phyloP scores from a whole-genome alignment of 2,329 filamentous ascomycete genomes.

The Stagonosporopsis vannaccii region DNA sequence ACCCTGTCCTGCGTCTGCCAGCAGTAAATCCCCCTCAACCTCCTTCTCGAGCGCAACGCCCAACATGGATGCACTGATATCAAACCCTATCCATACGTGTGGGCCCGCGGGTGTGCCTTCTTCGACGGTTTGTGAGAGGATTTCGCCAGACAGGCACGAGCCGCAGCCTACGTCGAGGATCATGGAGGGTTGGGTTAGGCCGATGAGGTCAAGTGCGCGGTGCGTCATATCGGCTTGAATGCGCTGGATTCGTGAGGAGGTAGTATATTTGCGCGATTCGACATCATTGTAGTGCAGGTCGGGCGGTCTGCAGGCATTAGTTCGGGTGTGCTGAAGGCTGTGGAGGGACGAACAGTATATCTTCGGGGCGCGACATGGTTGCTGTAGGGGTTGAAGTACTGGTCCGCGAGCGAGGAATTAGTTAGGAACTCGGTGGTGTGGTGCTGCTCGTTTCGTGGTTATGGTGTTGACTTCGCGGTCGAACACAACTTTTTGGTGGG shows the following conservation, averaged over 20 bases:
- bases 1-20: slow-evolving; percentile 94
- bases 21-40: slow-evolving; percentile 89
- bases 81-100: slow-evolving; percentile 97
- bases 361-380: slow-evolving; percentile 96
- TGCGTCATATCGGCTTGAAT: slow-evolving; percentile 96
- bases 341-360: slow-evolving; percentile 73
- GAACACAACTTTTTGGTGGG: slow-evolving; percentile 33
- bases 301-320: slow-evolving; percentile 69
- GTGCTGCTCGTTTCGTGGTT: background rate
- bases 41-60: slow-evolving; percentile 90
- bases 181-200: slow-evolving; percentile 78
- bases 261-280: slow-evolving; percentile 97
- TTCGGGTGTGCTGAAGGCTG: slow-evolving; percentile 14
- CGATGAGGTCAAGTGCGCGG: slow-evolving; percentile 88
- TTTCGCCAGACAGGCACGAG: slow-evolving; percentile 92
- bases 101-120: slow-evolving; percentile 74
- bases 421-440: background rate
- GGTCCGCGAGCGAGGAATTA: background rate
- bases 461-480: slow-evolving; percentile 3
- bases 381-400: slow-evolving; percentile 11
- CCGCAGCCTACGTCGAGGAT: slow-evolving; percentile 98
- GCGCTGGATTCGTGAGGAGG: slow-evolving; percentile 90
- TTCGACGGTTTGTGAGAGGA: slow-evolving; percentile 74
- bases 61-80: slow-evolving; percentile 95
- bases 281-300: slow-evolving; percentile 97